Percentiles rank a stretch among this genome's conserved stretches.
Evolutionary conservation across 495 filamentous ascomycete species (phyloP).

Genomic region (Penicillium subrubescens): DNA sequence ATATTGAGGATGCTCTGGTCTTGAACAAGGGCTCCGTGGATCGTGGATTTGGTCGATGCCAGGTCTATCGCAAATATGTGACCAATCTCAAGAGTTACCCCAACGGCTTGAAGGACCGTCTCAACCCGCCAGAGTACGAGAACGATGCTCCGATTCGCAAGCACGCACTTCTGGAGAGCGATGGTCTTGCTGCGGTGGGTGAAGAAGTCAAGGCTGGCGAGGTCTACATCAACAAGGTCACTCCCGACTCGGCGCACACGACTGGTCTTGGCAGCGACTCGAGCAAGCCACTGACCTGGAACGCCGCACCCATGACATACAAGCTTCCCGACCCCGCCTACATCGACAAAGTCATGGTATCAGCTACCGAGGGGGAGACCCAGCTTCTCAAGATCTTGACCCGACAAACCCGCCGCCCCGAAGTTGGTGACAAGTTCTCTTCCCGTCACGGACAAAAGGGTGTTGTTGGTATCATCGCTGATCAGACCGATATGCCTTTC

Average conservation of each 20-base stretch:
- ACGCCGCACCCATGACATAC: conserved; percentile 73
- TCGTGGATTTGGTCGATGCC: conserved; percentile 91
- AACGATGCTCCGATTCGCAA: conserved; percentile 68
- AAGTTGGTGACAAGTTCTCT: conserved; percentile 97
- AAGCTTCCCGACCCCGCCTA: conserved; percentile 80
- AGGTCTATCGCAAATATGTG: conserved; percentile 88
- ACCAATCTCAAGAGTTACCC: conserved; percentile 77
- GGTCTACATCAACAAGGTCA: conserved; percentile 84
- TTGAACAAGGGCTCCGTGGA: conserved; percentile 94
- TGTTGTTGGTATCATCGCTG: conserved; percentile 93
- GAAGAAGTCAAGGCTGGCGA: conserved; percentile 71
- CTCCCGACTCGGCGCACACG: conserved; percentile 69
- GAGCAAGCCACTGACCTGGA: conserved; percentile 59
- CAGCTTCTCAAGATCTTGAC: conserved; percentile 88
- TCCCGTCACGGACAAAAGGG: conserved; percentile 98
- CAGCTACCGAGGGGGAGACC: conserved; percentile 78
- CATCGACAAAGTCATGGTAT: conserved; percentile 92
- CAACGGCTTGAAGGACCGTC: conserved; percentile 74
- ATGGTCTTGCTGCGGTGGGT: conserved; percentile 85
- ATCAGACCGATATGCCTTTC: conserved; percentile 97
- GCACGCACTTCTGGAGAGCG: conserved; percentile 70
- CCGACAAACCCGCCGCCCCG: conserved; percentile 87
- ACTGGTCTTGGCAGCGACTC: conserved; percentile 63
- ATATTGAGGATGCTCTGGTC: conserved; percentile 98
- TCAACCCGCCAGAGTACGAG: conserved; percentile 62